These are phyloP conservation scores for Dispira simplex DNA, from an alignment of 192 early-diverging fungal genomes.

Conservation along the genomic window DNA sequence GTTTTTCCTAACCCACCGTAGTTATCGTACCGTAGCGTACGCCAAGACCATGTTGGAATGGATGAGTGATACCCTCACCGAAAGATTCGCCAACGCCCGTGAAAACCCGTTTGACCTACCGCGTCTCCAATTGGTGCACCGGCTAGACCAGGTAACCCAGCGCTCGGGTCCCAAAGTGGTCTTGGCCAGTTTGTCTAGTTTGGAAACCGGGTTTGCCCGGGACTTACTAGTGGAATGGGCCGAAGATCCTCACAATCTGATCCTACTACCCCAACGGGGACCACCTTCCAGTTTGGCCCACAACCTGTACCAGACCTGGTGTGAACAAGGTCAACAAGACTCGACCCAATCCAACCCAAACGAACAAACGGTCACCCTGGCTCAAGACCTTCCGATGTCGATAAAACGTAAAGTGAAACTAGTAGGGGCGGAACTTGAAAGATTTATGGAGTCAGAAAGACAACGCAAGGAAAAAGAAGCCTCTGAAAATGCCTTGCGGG, in stretches of 20 bases:
- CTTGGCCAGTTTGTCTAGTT: constrained; percentile 58
- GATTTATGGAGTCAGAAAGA: constrained; percentile 43
- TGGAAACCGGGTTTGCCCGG: constrained; percentile 70
- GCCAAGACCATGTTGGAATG: constrained; percentile 90
- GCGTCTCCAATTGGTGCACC: constrained; percentile 49
- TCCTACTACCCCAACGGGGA: not conserved
- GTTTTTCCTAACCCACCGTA: constrained; percentile 62
- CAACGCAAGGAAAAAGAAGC: constrained; percentile 56
- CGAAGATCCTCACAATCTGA: constrained; percentile 4
- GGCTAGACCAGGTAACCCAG: constrained; percentile 47
- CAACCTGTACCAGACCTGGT: not conserved
- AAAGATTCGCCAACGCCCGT: constrained; percentile 49
- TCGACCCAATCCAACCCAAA: not conserved
- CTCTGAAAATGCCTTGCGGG: constrained; percentile 46
- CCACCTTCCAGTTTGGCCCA: not conserved
- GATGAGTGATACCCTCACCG: constrained; percentile 76
- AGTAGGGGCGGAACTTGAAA: constrained; percentile 72
- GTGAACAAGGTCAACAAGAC: not conserved
- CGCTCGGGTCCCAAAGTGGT: constrained; percentile 67
- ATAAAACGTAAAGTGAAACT: constrained; percentile 53
- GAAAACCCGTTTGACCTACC: constrained; percentile 86
- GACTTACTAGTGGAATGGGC: constrained; percentile 69
- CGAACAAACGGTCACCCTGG: constrained; percentile 4
- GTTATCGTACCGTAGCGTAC: constrained; percentile 57
- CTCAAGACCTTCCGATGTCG: constrained; percentile 11